Percentiles rank a stretch among this genome's conserved stretches.
Evolutionary conservation across 169 alveolate genomes (phyloP).

Genomic region (Neospora caninum): DNA sequence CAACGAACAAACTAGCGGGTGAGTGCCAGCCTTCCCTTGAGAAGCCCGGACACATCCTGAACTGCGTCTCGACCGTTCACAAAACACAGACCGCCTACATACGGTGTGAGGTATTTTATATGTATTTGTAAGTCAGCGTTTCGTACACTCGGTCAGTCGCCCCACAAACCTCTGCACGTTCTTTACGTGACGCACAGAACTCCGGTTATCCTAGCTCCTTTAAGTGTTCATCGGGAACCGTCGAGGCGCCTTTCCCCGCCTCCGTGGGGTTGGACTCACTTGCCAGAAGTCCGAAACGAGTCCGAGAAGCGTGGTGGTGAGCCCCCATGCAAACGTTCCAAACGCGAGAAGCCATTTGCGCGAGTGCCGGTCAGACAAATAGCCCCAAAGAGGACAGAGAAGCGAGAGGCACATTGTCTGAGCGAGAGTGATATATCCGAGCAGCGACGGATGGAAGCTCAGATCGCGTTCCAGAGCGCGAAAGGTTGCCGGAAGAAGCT

Average conservation of each 20-base stretch:
- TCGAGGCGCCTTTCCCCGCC: too few relatives aligned
- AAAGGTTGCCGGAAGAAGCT: slow-evolving; percentile 87
- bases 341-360: slow-evolving; percentile 83
- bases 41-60: too few relatives aligned
- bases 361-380: slow-evolving; percentile 85
- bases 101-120: neutral
- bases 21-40: too few relatives aligned
- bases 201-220: too few relatives aligned
- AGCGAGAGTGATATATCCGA: slow-evolving; percentile 83
- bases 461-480: slow-evolving; percentile 90
- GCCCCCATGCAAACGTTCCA: slow-evolving; percentile 89
- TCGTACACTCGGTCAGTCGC: too few relatives aligned
- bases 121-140: too few relatives aligned
- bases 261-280: slow-evolving; percentile 14
- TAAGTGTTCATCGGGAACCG: too few relatives aligned
- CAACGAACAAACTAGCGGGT: too few relatives aligned
- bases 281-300: slow-evolving; percentile 79
- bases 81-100: neutral
- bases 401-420: slow-evolving; percentile 85
- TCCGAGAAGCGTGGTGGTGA: slow-evolving; percentile 82
- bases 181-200: too few relatives aligned
- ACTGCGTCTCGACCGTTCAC: too few relatives aligned
- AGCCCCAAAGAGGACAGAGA: slow-evolving; percentile 91
- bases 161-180: too few relatives aligned
- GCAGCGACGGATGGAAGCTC: slow-evolving; percentile 82